Evolutionary conservation across 2,329 filamentous ascomycete genomes (phyloP).

Genomic region (Tolypocladium sp.): DNA sequence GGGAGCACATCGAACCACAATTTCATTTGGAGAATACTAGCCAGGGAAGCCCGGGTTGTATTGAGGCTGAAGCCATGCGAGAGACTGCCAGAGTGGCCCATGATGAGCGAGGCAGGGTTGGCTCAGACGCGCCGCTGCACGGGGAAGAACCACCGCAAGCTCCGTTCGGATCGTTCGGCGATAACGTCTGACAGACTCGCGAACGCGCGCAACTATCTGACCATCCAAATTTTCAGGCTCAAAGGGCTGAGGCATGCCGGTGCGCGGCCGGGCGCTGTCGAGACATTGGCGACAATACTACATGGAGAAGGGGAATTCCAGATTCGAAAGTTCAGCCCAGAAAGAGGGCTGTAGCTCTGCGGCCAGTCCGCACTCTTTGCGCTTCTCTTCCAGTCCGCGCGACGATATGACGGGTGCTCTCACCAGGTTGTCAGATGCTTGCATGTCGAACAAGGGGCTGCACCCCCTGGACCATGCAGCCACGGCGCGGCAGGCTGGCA

Average conservation of each 20-base stretch:
- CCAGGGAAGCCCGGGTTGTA: background rate
- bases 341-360: background rate
- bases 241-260: background rate
- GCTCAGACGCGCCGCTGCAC: background rate
- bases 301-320: background rate
- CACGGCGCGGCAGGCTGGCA: background rate
- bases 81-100: background rate
- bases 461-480: conserved; percentile 1
- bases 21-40: background rate
- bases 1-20: background rate
- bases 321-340: background rate
- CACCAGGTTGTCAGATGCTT: conserved; percentile 1
- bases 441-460: conserved; percentile 3
- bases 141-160: background rate
- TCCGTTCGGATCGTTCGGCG: background rate
- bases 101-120: background rate
- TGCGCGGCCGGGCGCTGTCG: background rate
- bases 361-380: background rate
- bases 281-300: background rate
- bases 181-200: background rate
- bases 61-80: background rate
- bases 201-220: background rate
- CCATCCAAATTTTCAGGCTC: background rate
- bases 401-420: background rate
- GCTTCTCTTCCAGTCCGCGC: background rate